These are phyloP conservation scores for Fraxinus nigra DNA, from an alignment of 305 asterid species.

Conservation along the genomic window DNA sequence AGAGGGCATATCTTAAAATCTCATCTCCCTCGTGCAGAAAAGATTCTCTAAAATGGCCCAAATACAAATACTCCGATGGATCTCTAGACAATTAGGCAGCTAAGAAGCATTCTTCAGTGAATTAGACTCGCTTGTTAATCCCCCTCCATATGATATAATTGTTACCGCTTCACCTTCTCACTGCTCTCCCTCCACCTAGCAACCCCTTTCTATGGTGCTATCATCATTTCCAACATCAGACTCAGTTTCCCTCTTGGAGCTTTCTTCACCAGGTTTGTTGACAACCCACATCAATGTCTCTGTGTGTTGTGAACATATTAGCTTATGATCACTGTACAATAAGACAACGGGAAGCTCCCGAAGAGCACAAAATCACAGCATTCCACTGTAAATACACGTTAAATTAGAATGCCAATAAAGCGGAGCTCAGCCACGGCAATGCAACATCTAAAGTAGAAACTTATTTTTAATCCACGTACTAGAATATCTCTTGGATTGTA, in stretches of 20 bases:
- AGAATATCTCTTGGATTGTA: neutral
- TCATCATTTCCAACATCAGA: neutral
- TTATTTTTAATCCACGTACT: neutral
- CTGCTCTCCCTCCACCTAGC: neutral
- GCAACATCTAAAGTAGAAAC: neutral
- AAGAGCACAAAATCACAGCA: neutral
- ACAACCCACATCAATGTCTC: neutral
- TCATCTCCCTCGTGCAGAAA: neutral
- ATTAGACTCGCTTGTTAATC: neutral
- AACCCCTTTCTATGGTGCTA: neutral
- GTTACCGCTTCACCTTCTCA: neutral
- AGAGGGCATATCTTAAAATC: neutral
- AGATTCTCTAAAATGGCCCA: neutral
- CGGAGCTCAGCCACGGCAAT: neutral
- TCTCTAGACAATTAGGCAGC: neutral
- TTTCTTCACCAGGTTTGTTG: neutral
- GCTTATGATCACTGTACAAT: neutral
- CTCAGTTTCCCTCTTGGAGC: neutral
- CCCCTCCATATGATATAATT: neutral
- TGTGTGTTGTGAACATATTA: neutral
- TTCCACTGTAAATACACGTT: neutral
- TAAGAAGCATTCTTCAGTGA: neutral
- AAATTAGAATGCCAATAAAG: neutral
- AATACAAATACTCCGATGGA: neutral
- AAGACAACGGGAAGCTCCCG: neutral